Percentiles rank a stretch among this genome's conserved stretches.
Conservation (phyloP, 495 filamentous ascomycete genomes). For the Achaetomiella virescens region DNA sequence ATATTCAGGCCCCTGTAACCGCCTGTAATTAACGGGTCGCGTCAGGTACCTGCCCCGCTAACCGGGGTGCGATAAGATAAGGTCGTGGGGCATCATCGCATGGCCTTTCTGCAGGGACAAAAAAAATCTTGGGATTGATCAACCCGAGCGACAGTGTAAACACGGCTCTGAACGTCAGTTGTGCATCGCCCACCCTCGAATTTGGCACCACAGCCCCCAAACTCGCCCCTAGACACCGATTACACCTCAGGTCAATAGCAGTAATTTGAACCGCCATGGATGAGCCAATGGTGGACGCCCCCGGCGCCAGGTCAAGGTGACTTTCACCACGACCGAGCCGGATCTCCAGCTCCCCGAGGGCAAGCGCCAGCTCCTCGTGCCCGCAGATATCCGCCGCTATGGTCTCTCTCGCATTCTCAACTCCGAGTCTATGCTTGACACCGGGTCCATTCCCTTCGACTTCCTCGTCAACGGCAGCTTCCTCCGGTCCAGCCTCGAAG, state of each 20-base stretch:
- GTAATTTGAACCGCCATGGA: slow-evolving; percentile 18
- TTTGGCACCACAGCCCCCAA: not conserved
- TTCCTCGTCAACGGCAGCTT: slow-evolving; percentile 91
- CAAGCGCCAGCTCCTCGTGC: slow-evolving; percentile 48
- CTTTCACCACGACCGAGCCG: slow-evolving; percentile 51
- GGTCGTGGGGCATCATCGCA: slow-evolving; percentile 21
- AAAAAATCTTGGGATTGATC: slow-evolving; percentile 20
- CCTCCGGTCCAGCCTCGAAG: slow-evolving; percentile 78
- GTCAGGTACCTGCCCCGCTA: slow-evolving; percentile 18
- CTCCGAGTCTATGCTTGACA: slow-evolving; percentile 68
- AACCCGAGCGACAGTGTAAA: slow-evolving; percentile 6
- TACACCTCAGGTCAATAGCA: not conserved
- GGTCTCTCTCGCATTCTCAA: slow-evolving; percentile 90
- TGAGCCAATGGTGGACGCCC: slow-evolving; percentile 20
- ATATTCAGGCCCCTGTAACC: not conserved
- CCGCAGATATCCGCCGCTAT: slow-evolving; percentile 77
- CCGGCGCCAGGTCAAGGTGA: slow-evolving; percentile 43
- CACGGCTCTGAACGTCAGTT: not conserved
- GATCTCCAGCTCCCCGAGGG: slow-evolving; percentile 52
- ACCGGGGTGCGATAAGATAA: slow-evolving; percentile 29
- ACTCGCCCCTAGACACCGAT: not conserved
- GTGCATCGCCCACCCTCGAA: not conserved
- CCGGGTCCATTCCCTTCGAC: slow-evolving; percentile 85
- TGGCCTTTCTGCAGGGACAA: slow-evolving; percentile 17
- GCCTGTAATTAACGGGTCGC: slow-evolving; percentile 6